These are phyloP conservation scores for Alternaria triticimaculans DNA, from an alignment of 2,329 filamentous ascomycete genomes.

Conservation along the genomic window DNA sequence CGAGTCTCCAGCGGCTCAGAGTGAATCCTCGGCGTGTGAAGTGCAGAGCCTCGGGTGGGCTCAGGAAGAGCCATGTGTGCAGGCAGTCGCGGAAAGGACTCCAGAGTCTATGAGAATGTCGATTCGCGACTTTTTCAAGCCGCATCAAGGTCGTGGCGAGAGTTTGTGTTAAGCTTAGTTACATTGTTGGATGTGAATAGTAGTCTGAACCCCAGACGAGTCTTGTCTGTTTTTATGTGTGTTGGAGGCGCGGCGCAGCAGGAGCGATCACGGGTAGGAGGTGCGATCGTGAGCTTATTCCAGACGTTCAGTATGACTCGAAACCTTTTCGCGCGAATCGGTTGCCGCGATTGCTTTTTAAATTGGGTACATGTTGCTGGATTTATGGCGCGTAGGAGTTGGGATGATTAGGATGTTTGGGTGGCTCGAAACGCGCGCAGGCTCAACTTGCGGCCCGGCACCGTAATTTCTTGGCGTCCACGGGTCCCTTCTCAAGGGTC, in stretches of 20 bases:
- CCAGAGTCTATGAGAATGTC: not conserved
- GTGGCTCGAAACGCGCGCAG: not conserved
- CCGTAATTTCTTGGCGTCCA: not conserved
- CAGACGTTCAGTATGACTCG: too few species aligned
- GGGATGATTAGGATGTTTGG: not conserved
- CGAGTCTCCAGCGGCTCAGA: too few species aligned
- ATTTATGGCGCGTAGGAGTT: not conserved
- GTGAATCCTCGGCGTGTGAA: not conserved
- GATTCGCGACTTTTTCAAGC: not conserved
- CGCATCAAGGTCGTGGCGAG: not conserved
- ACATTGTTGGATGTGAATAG: not conserved
- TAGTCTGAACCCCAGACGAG: not conserved
- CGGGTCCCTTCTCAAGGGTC: not conserved
- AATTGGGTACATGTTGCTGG: accelerated
- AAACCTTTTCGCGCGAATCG: not conserved
- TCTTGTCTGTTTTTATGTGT: not conserved
- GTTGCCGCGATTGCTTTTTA: not conserved
- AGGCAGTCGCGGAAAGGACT: not conserved
- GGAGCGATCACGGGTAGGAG: too few species aligned
- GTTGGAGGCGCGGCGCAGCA: too few species aligned
- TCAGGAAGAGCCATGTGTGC: not conserved
- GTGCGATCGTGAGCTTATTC: not conserved
- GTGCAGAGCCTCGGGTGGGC: not conserved
- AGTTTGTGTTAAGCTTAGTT: not conserved
- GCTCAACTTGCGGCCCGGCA: not conserved